These are phyloP conservation scores for Alternaria gansuensis DNA, from an alignment of 2,329 filamentous ascomycete genomes.

Conservation along the genomic window DNA sequence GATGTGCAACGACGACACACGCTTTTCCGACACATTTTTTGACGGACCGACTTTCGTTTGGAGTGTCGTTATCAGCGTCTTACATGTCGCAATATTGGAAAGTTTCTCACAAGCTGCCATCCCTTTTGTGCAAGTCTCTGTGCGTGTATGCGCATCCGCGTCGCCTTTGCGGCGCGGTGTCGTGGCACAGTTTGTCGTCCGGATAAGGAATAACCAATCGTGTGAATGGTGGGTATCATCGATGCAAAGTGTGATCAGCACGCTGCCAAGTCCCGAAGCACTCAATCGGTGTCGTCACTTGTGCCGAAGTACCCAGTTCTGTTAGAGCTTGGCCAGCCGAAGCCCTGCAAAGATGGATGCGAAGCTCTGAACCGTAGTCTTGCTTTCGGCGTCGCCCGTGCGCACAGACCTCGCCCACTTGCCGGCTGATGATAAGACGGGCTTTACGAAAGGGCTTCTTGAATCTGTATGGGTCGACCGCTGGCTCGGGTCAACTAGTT, in stretches of 20 bases:
- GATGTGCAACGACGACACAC: slow-evolving; percentile 6
- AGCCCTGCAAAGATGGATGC: slow-evolving; percentile 18
- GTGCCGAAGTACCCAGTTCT: slow-evolving; percentile 30
- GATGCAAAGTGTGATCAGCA: slow-evolving; percentile 28
- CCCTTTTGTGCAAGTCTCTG: neutral
- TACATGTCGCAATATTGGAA: neutral
- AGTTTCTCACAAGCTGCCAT: neutral
- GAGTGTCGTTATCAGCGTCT: neutral
- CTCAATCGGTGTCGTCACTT: slow-evolving; percentile 26
- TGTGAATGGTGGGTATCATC: slow-evolving; percentile 18
- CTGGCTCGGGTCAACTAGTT: slow-evolving; percentile 4
- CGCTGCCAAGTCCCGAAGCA: slow-evolving; percentile 42
- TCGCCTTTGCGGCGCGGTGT: slow-evolving; percentile 1
- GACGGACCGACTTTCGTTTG: neutral
- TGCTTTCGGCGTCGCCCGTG: slow-evolving; percentile 1
- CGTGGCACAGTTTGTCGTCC: slow-evolving; percentile 16
- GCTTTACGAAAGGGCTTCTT: slow-evolving; percentile 2
- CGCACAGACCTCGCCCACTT: slow-evolving; percentile 32
- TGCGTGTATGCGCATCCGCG: neutral
- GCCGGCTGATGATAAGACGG: slow-evolving; percentile 35
- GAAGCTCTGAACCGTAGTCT: slow-evolving; percentile 15
- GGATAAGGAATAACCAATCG: slow-evolving; percentile 27
- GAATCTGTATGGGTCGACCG: slow-evolving; percentile 6
- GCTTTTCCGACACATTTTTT: neutral
- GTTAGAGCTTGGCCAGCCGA: slow-evolving; percentile 28